Evolutionary conservation across 75 land plant species (phyloP).

Genomic region (Picea glauca): DNA sequence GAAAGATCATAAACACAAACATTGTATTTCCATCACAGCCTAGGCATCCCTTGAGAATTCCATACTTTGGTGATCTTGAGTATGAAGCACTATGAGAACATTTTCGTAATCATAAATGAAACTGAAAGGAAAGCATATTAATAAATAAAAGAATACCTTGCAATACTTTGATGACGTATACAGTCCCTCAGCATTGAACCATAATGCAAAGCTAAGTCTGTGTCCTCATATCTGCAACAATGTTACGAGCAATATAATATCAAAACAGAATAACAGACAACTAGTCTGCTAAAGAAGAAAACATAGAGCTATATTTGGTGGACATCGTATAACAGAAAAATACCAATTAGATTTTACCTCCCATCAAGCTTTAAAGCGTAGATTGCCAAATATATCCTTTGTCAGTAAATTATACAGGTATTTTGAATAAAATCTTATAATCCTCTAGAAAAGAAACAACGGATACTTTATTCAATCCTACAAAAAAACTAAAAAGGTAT

Average conservation of each 20-base stretch:
- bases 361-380: neutral
- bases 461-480: neutral
- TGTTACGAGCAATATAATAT: neutral
- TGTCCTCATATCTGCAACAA: constrained; percentile 71
- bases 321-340: neutral
- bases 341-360: neutral
- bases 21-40: no score
- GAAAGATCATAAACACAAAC: no score
- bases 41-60: neutral
- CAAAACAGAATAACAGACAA: no score
- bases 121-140: neutral
- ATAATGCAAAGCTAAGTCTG: constrained; percentile 93
- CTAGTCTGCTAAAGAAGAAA: neutral
- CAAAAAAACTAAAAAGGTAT: neutral
- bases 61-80: neutral
- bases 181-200: constrained; percentile 96
- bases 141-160: constrained; percentile 34
- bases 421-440: neutral
- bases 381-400: neutral
- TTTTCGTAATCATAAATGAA: neutral
- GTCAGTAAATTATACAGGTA: neutral
- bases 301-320: neutral
- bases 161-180: constrained; percentile 92
- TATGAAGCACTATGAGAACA: neutral
- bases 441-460: neutral